These are phyloP conservation scores for Pseudevernia furfuracea DNA, from an alignment of 495 filamentous ascomycete genomes.

Conservation along the genomic window DNA sequence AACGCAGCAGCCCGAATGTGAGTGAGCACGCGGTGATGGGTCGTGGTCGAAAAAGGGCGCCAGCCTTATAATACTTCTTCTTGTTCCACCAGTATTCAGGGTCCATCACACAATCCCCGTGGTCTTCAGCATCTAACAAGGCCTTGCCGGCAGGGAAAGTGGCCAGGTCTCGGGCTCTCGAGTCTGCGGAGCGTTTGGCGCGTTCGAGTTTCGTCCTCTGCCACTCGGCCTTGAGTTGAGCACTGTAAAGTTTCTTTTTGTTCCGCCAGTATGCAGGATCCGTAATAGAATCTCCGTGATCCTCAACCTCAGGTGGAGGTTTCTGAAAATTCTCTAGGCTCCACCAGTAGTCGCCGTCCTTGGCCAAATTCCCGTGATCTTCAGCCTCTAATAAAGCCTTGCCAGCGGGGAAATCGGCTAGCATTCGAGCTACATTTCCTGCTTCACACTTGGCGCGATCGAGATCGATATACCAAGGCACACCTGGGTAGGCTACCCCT, in stretches of 20 bases:
- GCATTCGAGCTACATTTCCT: background rate
- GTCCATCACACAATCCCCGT: background rate
- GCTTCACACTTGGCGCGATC: background rate
- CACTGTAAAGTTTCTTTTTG: constrained; percentile 1
- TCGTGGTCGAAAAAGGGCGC: too few relatives aligned
- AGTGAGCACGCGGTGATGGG: background rate
- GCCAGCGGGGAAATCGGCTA: background rate
- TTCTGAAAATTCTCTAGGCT: background rate
- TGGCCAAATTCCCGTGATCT: background rate
- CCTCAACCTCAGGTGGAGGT: background rate
- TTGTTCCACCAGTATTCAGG: constrained; percentile 1
- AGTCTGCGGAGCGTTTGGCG: constrained; percentile 4
- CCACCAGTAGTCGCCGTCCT: background rate
- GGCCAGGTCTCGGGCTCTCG: constrained; percentile 1
- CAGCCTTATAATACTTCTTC: constrained; percentile 1
- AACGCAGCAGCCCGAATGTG: background rate
- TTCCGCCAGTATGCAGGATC: constrained; percentile 1
- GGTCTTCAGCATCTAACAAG: constrained; percentile 3
- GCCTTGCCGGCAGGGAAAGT: constrained; percentile 5
- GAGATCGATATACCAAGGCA: background rate
- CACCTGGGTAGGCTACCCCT: background rate
- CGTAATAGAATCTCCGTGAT: background rate
- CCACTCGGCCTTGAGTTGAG: background rate
- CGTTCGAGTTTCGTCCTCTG: background rate
- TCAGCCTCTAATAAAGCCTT: constrained; percentile 3